Base-by-base conservation (phyloP, 345 rosid species). In the Sonneratia caseolaris region DNA sequence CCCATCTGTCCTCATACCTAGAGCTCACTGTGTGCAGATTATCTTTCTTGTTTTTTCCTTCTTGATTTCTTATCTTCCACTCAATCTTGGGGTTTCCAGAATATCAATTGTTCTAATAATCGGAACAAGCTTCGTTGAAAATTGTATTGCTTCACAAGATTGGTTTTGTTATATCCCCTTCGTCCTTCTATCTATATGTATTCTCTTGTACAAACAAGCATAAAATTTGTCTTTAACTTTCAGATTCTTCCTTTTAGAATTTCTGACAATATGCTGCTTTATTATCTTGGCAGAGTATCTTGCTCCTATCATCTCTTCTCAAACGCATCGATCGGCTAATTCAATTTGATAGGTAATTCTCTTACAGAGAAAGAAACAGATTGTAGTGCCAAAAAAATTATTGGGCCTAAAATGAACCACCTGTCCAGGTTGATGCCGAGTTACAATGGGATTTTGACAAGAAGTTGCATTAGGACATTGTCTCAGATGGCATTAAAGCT, bases 281-380 rank as follows among this genome's bases (percentile, higher is more conserved):
- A 57, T 66, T 71, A 62, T 76, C 64, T 70, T 87, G 76, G 79
- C 97, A 95, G 99, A 90, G 82, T 85, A 76, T 90, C 37, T 75
- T 77, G 76, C 79, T 89, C 77, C 81, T 95, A 74, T 82, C 97
- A 62, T 91, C 99, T 76, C 95, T 93, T 80, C 93, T 95, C 85
- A 95, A 95, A 85, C 93, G 92, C 76, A 89, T 93, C 35, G 99
- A 92, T 81, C 84, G 89, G 78, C 91, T 95, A 73, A 82, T 95
- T 86, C 97, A 95, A 76, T 95, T 89, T 79, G 97, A 92, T 88
- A 87, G 97, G 97, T 95, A 76, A 64, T 24, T 64, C 19, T 15
- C 27, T 62, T 62, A 35, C 66, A 27, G 38, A 11, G 19, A 32
- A 27, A 62, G 18, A 32, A 2, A 19, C 10, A 10, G 27, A 35